Percentiles rank a stretch among this genome's conserved stretches.
These are phyloP conservation scores for Canna indica DNA, from an alignment of 176 grass and related monocot species.

Conservation along the genomic window DNA sequence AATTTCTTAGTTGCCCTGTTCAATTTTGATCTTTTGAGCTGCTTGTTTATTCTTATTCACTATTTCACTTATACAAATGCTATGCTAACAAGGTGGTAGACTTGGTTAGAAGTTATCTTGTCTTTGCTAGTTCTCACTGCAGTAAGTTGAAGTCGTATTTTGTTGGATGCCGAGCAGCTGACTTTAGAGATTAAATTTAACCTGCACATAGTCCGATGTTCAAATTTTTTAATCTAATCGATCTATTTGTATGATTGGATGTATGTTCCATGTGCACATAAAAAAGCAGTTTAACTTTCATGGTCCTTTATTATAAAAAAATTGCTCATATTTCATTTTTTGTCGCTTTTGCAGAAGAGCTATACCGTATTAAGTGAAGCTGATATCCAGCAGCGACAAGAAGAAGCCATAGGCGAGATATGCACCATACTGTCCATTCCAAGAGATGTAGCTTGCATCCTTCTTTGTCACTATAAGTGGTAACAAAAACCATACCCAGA, in stretches of 20 bases:
- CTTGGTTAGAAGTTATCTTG: neutral
- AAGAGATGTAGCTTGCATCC: neutral
- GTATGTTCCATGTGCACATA: neutral
- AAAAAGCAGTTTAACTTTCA: neutral
- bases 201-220: neutral
- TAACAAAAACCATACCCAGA: neutral
- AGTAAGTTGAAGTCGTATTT: neutral
- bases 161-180: neutral
- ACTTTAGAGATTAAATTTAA: too few relatives aligned
- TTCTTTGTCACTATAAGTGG: conserved; percentile 8
- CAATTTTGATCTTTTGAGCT: too few relatives aligned
- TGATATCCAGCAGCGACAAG: neutral
- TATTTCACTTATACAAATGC: neutral
- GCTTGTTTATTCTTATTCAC: neutral
- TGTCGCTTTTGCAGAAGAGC: neutral
- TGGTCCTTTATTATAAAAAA: neutral
- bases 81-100: neutral
- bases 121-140: neutral
- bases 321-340: neutral
- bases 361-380: conserved; percentile 1
- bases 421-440: neutral
- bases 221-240: too few relatives aligned
- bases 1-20: too few relatives aligned
- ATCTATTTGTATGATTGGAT: neutral
- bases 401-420: neutral